Evolutionary conservation across 352 stramenopile genomes (phyloP), one percentile per base, ranked within the genome.

Genomic region (Globisporangium orthogonon): DNA sequence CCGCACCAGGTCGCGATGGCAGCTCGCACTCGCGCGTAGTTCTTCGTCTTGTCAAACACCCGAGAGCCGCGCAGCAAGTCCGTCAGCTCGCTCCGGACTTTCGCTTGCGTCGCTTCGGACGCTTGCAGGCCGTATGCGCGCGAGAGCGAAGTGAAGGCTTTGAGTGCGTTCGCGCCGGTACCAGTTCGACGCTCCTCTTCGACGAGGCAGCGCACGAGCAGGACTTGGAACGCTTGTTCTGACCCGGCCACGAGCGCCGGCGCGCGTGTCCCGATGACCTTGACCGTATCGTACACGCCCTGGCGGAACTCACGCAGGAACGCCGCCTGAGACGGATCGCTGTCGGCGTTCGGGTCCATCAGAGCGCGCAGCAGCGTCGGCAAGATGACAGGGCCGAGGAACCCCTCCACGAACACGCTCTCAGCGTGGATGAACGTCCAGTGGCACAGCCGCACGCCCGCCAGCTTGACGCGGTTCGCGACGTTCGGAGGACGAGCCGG

Each of bases 171-270:
- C 6, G 73, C 76, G 35, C 78, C 80, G 37, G 68, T 67, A 52
- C 74, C 71, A 15, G 67, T 76, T 0, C 73, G 64, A 7, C 61
- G 55, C 46, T 75, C 69, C 62, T 89, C 78, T 62, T 89, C 78
- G 0, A 71, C 60, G 7, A 91, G 66, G 49, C 73, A 81, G 35
- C 77, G 73, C 43, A 87, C 78, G 41, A 91, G 64, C 31, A 93
- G 49, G n/a, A 87, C 70, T 61, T 93, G 80, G 33, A 93, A 93
- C 7, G 76, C 64, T 52, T 91, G 73, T 29, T 86, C 74, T 2
- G 78, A 84, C 18, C 62, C 55, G 29, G 69, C 72, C 11, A 90
- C 70, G 7, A 86, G 54, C 3, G 50, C 28, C 0, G 83, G 77
- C 17, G 61, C 58, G 43, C 83, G 59, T 4, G 47, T 58, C 14